Evolutionary conservation across 2,329 filamentous ascomycete genomes (phyloP).

Genomic region (Clonostachys rosea): DNA sequence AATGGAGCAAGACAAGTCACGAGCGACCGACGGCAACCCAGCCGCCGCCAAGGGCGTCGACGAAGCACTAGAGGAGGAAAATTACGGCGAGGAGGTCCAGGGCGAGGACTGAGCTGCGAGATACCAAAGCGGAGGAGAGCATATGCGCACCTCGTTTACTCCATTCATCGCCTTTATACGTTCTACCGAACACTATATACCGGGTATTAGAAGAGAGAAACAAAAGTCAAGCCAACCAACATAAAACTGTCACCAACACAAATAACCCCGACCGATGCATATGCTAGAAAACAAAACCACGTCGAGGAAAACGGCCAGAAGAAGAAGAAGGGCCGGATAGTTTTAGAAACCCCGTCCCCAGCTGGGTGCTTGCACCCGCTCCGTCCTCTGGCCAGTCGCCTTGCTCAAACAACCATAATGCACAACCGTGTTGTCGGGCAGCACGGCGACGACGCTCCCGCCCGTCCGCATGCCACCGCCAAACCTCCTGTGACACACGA

Average conservation of each 20-base stretch:
- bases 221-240: background rate
- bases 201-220: conserved; percentile 18
- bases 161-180: too few relatives aligned
- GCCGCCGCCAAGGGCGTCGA: conserved; percentile 25
- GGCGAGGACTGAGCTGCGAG: conserved; percentile 38
- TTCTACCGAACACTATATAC: conserved; percentile 5
- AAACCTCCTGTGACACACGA: conserved; percentile 88
- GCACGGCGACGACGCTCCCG: conserved; percentile 83
- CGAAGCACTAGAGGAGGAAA: conserved; percentile 63
- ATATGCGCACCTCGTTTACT: too few relatives aligned
- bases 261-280: conserved; percentile 10
- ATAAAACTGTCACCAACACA: conserved; percentile 6
- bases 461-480: conserved; percentile 82
- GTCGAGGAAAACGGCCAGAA: background rate
- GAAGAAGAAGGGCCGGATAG: too few relatives aligned
- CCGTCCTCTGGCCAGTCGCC: conserved; percentile 29
- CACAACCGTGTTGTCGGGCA: conserved; percentile 77
- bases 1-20: conserved; percentile 69
- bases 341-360: conserved; percentile 28
- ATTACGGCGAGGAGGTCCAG: conserved; percentile 81
- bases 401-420: conserved; percentile 73
- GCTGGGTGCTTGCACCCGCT: conserved; percentile 21
- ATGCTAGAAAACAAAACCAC: conserved; percentile 9
- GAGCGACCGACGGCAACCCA: conserved; percentile 16
- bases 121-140: background rate